Evolutionary conservation across 1,284 basidiomycete genomes (phyloP).

Genomic region (Cryptococcus amylolentus): DNA sequence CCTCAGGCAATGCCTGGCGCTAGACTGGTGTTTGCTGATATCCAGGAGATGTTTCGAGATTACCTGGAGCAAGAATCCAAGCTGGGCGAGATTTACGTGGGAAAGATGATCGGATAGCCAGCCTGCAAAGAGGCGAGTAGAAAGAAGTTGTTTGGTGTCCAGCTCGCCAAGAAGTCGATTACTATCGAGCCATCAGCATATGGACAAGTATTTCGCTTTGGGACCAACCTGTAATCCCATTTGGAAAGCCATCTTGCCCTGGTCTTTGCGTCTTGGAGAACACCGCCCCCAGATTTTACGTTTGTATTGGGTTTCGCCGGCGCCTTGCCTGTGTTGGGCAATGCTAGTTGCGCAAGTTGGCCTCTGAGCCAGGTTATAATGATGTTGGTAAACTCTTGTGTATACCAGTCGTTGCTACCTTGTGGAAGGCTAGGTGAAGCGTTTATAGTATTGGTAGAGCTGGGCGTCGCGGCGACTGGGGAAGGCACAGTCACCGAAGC

Average conservation of each 20-base stretch:
- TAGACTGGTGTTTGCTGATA: conserved; percentile 54
- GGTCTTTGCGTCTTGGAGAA: conserved; percentile 40
- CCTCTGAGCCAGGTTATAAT: conserved; percentile 86
- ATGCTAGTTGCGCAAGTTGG: conserved; percentile 75
- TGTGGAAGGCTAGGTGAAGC: conserved; percentile 41
- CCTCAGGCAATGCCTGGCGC: conserved; percentile 35
- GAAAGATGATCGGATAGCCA: conserved; percentile 81
- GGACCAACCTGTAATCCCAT: conserved; percentile 44
- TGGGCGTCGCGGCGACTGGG: conserved; percentile 36
- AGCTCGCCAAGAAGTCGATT: conserved; percentile 71
- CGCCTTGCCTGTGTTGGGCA: conserved; percentile 73
- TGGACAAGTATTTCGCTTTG: not conserved
- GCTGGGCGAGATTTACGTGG: conserved; percentile 75
- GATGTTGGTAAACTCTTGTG: conserved; percentile 82
- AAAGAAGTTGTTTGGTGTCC: conserved; percentile 75
- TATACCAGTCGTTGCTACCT: conserved; percentile 75
- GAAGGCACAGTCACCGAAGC: conserved; percentile 21
- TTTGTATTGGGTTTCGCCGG: conserved; percentile 52
- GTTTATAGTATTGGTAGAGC: conserved; percentile 43
- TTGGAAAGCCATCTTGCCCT: conserved; percentile 29
- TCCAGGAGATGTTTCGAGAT: conserved; percentile 75
- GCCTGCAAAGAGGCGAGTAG: conserved; percentile 69
- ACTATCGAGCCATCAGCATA: conserved; percentile 49
- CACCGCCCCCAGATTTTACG: conserved; percentile 51
- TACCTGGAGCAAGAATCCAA: conserved; percentile 72